Base-by-base conservation (phyloP, 495 filamentous ascomycete species). In the Ramalina intermedia region DNA sequence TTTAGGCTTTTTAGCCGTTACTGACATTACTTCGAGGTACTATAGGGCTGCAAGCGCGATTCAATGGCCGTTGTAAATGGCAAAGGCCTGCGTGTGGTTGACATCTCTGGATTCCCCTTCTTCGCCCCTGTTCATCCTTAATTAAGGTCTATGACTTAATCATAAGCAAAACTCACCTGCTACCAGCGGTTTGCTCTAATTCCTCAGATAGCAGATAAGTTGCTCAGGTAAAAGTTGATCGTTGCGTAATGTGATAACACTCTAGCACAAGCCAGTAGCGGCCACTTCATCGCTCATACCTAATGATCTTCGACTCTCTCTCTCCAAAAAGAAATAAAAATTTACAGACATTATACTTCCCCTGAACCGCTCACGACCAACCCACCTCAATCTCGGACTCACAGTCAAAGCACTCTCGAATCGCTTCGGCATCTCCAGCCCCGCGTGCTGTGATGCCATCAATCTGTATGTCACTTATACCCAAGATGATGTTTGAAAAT, bases 21-120 rank as follows among this genome's bases (percentile, higher is more conserved):
- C 29, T 33, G 29, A 33, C 6, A 33, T 33, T 13, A 11, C 5
- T 18, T 16, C 39, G 13, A 41, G 38, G 21, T 41, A 41, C 3
- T 6, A 72, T 74, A 67, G n/a, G 69, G 69, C 1, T 52, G 41
- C 41, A 6, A 17, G 4, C 46, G 52, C 29, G 63, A 73, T 52
- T n/a, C 36, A 11, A 58, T 52, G 43, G 68, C 69, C 1, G 71
- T 74, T 1, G 60, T 71, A 2, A 71, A 56, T 63, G 12, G 23
- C 23, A 38, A 38, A 38, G 53, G 51, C 1, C 40, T 69, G 26
- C 41, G 66, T 16, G 61, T 68, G 0, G 72, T 79, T 17, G 77
- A 81, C 53, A 73, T 71, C 3, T 68, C 62, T 41, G 58, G 64
- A 1, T 76, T 74, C 53, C 71, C 76, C 3, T 57, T 73, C 8